Evolutionary conservation across 371 early-diverging fungal species (phyloP), one percentile per base, ranked within the genome.

Genomic region (Apophysomyces elegans): DNA sequence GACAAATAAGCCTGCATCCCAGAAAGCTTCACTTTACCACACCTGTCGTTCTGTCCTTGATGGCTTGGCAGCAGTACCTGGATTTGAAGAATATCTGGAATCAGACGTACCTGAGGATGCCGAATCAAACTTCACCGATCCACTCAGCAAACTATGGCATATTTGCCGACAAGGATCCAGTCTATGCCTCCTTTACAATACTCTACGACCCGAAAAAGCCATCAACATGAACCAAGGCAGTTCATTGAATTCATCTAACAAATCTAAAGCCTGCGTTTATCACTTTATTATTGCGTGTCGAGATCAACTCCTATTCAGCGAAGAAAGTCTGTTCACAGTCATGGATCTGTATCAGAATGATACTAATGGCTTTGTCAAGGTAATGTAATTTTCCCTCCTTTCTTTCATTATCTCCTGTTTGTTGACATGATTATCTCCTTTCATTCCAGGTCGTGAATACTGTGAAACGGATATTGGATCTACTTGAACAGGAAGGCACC

Each of bases 311-410:
- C 76, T 84, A 5, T 79, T 95, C 59, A 59, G 71, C 18, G 91
- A 93, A 41, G 89, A 93, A 39, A 86, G 91, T 61, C 78, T 93
- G 44, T 95, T 96, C 67, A 86, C 93, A 26, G 90, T 96, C 54
- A 81, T 89, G 1, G 96, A 96, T 36, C 76, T 97, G 57, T 94
- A 90, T 70, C 91, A 91, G 68, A 95, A 97, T 68, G 95, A 98
- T 73, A 96, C 96, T 11, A 93, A 93, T 70, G 93, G 91, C 50
- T 93, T 97, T 75, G 92, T 96, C 64, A 97, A 95, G 89, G 97
- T 96, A 79, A 5, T 16, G 9, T 43, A 14, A 14, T 12, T 63
- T 21, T 46, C 39, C 32, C 21, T 38, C 4, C 14, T 32, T 50
- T 18, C 7, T 57, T 26, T 21, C 21, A 18, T 50, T 21, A 18